A percentile compares a stretch with the other conserved stretches of the same genome.
Conservation (phyloP, 2,329 filamentous ascomycete genomes). For the Penicillium italicum region DNA sequence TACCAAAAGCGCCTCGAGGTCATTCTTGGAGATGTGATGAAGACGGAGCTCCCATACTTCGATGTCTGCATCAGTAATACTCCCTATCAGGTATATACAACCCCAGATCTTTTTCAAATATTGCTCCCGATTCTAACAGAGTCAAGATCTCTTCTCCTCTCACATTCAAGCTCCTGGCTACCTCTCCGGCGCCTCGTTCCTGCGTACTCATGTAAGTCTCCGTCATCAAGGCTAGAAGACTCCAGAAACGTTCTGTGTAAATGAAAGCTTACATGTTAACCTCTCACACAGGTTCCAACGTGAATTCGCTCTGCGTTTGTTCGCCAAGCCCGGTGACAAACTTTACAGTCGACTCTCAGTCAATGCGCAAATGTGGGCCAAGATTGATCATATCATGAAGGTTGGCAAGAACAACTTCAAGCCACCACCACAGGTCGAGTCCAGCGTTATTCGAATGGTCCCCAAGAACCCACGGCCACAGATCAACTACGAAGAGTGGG, state of each 20-base stretch:
- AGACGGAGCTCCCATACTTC: slow-evolving; percentile 73
- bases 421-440: slow-evolving; percentile 89
- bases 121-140: slow-evolving; percentile 15
- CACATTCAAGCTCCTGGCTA: slow-evolving; percentile 82
- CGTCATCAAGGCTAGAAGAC: neutral
- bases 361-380: slow-evolving; percentile 90
- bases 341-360: slow-evolving; percentile 88
- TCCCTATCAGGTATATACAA: slow-evolving; percentile 57
- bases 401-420: slow-evolving; percentile 96
- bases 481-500: slow-evolving; percentile 93
- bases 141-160: slow-evolving; percentile 79
- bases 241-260: neutral
- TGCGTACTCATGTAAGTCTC: slow-evolving; percentile 72
- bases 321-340: slow-evolving; percentile 81
- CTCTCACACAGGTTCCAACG: slow-evolving; percentile 55
- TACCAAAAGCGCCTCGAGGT: slow-evolving; percentile 81
- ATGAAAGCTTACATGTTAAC: slow-evolving; percentile 4
- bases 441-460: slow-evolving; percentile 82
- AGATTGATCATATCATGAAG: slow-evolving; percentile 73
- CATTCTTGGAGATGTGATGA: slow-evolving; percentile 88
- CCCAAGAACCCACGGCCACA: slow-evolving; percentile 81
- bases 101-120: neutral
- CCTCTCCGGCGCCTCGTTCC: slow-evolving; percentile 74
- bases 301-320: slow-evolving; percentile 86
- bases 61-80: slow-evolving; percentile 83